Evolutionary conservation across 495 filamentous ascomycete genomes (phyloP), one percentile per base, ranked within the genome.

Genomic region (Rostrohypoxylon terebratum): DNA sequence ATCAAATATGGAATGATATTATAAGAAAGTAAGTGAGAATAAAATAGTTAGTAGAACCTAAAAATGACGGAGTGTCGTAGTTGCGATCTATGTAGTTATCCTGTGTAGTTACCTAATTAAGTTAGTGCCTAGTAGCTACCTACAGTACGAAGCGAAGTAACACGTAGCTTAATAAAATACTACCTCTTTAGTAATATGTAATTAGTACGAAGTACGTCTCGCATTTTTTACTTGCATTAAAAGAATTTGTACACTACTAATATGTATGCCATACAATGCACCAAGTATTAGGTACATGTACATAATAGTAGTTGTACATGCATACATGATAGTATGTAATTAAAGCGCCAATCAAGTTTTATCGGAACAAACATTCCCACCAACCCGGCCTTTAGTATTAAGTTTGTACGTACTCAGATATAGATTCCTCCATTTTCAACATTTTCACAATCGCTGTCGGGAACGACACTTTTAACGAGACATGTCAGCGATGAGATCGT

Each of bases 151-250:
- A n/a, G n/a, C n/a, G n/a, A 59, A 3, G 33, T 65, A 65, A 65
- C 50, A 65, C 62, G 62, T 65, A 65, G 62, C 62, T 57, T 14
- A 28, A 47, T n/a, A n/a, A 23, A 28, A 25, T 16, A 42, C 33
- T 65, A 28, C 2, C 53, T 58, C 51, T 65, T 51, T 51, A 65
- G 58, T 57, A n/a, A n/a, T n/a, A n/a, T n/a, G n/a, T n/a, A n/a
- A n/a, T n/a, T n/a, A n/a, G n/a, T n/a, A n/a, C n/a, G n/a, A n/a
- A n/a, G n/a, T 65, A 51, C 51, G 58, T 45, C 34, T 48, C 47
- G 23, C 16, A 21, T 36, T 4, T 36, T 4, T 63, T 63, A 51
- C 60, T 53, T 51, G 45, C 16, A 21, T 36, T 5, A 53, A 53
- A 51, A 54, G 9, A 21, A 23, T 11, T 21, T 20, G 47, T 20